Evolutionary conservation across 192 early-diverging fungal genomes (phyloP).

Genomic region (Linnemannia exigua): DNA sequence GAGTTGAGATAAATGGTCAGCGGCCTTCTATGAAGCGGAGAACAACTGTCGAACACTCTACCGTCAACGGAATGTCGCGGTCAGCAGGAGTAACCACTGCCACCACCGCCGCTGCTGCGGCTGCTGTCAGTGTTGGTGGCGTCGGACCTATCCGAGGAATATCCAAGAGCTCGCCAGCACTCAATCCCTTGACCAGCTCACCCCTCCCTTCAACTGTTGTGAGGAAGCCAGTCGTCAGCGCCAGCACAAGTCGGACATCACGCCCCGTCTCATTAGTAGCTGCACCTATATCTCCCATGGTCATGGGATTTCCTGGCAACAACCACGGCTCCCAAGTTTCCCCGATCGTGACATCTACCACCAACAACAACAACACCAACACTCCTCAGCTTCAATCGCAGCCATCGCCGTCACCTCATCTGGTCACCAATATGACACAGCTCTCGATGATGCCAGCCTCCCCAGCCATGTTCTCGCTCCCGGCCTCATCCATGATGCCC

Average conservation of each 20-base stretch:
- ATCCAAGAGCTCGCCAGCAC: conserved; percentile 33
- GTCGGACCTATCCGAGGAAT: conserved; percentile 17
- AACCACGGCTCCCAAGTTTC: conserved; percentile 23
- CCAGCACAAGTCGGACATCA: conserved; percentile 11
- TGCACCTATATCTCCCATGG: conserved; percentile 20
- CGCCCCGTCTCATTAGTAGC: not conserved
- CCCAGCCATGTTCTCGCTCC: conserved; percentile 35
- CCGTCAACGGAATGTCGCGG: not conserved
- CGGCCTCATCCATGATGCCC: conserved; percentile 50
- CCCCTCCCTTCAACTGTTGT: not conserved
- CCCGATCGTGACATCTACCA: conserved; percentile 33
- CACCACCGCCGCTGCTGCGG: not conserved
- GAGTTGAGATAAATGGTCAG: conserved; percentile 24
- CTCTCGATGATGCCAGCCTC: conserved; percentile 42
- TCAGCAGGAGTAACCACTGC: no score
- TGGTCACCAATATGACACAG: conserved; percentile 40
- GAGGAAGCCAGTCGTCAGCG: conserved; percentile 16
- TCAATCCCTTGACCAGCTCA: conserved; percentile 14
- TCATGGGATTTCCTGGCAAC: conserved; percentile 5
- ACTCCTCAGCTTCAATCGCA: conserved; percentile 13
- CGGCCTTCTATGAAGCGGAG: conserved; percentile 42
- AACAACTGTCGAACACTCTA: conserved; percentile 25
- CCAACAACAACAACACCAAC: not conserved
- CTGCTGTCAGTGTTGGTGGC: not conserved
- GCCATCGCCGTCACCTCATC: conserved; percentile 36